A percentile compares a stretch with the other conserved stretches of the same genome.
Evolutionary conservation across 2,329 filamentous ascomycete species (phyloP).

Genomic region (Aspergillus sergii): DNA sequence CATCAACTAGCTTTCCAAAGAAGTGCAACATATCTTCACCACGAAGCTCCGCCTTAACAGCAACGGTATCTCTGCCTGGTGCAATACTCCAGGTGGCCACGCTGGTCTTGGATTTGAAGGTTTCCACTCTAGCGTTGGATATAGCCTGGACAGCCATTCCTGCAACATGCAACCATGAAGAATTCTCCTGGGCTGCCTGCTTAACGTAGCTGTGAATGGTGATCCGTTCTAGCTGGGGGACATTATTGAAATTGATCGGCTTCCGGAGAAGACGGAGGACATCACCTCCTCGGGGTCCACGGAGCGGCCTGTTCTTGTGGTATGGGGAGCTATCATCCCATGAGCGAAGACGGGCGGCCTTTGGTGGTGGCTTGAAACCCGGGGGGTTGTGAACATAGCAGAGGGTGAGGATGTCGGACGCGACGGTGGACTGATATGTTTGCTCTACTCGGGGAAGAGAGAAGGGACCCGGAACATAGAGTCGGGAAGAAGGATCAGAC

Average conservation of each 20-base stretch:
- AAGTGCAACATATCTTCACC: conserved; percentile 88
- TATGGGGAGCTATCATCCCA: conserved; percentile 95
- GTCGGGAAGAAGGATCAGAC: conserved; percentile 83
- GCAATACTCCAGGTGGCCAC: conserved; percentile 76
- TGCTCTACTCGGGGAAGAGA: conserved; percentile 83
- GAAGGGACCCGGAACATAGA: conserved; percentile 91
- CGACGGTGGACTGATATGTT: conserved; percentile 84
- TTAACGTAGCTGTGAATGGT: conserved; percentile 78
- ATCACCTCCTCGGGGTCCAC: conserved; percentile 79
- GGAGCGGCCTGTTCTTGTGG: conserved; percentile 84
- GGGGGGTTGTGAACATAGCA: conserved; percentile 85
- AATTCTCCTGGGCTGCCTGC: conserved; percentile 67
- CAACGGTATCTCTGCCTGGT: conserved; percentile 67
- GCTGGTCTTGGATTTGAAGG: conserved; percentile 70
- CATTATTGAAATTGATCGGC: conserved; percentile 74
- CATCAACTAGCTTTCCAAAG: conserved; percentile 82
- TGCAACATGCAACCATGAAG: conserved; percentile 76
- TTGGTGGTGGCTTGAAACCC: conserved; percentile 63
- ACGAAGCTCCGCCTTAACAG: conserved; percentile 74
- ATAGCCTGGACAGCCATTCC: conserved; percentile 85
- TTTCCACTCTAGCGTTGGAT: conserved; percentile 71
- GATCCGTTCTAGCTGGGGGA: conserved; percentile 79
- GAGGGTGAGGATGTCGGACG: conserved; percentile 84
- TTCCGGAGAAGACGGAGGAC: conserved; percentile 53
- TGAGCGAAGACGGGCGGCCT: conserved; percentile 69